These are phyloP conservation scores for Porcisia deanei DNA, from an alignment of 208 protist genomes.

Conservation along the genomic window DNA sequence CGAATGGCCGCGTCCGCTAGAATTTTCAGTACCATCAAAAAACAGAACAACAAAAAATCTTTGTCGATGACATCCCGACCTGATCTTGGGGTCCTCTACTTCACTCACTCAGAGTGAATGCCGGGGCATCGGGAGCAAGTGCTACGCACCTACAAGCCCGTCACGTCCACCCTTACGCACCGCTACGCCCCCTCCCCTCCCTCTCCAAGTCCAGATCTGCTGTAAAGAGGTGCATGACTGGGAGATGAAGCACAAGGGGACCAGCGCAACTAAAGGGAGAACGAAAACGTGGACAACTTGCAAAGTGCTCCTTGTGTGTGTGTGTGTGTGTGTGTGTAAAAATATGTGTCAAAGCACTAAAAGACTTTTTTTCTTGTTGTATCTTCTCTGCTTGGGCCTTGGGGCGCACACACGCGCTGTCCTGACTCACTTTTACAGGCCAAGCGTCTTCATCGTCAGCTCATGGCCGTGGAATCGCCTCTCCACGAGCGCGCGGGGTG, in stretches of 20 bases:
- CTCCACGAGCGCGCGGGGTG: constrained; percentile 76
- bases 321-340: background rate
- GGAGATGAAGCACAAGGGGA: background rate
- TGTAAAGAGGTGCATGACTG: background rate
- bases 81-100: background rate
- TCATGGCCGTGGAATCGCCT: constrained; percentile 79
- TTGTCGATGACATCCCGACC: background rate
- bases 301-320: background rate
- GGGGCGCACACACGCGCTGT: too few species aligned
- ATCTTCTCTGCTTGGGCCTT: background rate
- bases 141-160: background rate
- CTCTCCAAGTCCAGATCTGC: background rate
- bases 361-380: background rate
- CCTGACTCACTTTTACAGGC: constrained; percentile 26
- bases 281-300: background rate
- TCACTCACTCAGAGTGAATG: background rate
- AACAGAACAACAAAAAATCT: background rate
- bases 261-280: background rate
- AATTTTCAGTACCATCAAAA: too few species aligned
- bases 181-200: background rate
- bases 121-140: background rate
- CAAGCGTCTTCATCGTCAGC: constrained; percentile 84
- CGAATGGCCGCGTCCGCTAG: too few species aligned
- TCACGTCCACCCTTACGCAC: background rate
- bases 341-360: background rate